A percentile compares a stretch with the other conserved stretches of the same genome.
Evolutionary conservation across 352 stramenopile species (phyloP).

Genomic region (Phytophthora niederhauseri): DNA sequence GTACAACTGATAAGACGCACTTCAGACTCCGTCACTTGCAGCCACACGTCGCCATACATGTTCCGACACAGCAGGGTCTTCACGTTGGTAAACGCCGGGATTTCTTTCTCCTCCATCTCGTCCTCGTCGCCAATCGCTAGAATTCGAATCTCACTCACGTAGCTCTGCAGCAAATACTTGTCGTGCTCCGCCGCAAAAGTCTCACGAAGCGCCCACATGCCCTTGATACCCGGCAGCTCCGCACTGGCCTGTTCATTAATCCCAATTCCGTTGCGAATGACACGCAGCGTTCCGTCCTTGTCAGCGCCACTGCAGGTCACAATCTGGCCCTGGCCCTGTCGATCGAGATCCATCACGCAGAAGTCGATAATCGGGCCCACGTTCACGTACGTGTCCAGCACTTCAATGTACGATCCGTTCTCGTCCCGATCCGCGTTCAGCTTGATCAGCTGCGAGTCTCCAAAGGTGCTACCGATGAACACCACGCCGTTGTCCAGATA

Average conservation of each 20-base stretch:
- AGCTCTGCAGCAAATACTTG: slow-evolving; percentile 96
- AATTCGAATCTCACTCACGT: slow-evolving; percentile 96
- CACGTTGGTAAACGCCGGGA: slow-evolving; percentile 81
- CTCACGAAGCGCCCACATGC: slow-evolving; percentile 96
- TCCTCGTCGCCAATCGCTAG: slow-evolving; percentile 92
- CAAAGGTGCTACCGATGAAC: slow-evolving; percentile 95
- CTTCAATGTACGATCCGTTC: slow-evolving; percentile 89
- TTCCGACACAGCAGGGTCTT: slow-evolving; percentile 96
- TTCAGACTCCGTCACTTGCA: slow-evolving; percentile 96
- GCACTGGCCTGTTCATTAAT: slow-evolving; percentile 97
- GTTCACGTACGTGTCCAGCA: slow-evolving; percentile 98
- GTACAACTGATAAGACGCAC: slow-evolving; percentile 89
- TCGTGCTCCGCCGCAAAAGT: slow-evolving; percentile 90
- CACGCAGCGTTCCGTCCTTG: slow-evolving; percentile 95
- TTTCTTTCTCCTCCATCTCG: slow-evolving; percentile 93
- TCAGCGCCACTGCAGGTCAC: slow-evolving; percentile 97
- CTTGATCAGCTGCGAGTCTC: slow-evolving; percentile 96
- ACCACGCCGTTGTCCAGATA: slow-evolving; percentile 96
- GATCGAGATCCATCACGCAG: slow-evolving; percentile 96
- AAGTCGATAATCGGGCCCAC: slow-evolving; percentile 99
- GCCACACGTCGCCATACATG: slow-evolving; percentile 81
- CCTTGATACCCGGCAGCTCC: slow-evolving; percentile 97
- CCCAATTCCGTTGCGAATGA: slow-evolving; percentile 99
- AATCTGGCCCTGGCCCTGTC: slow-evolving; percentile 95
- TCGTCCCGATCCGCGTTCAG: slow-evolving; percentile 85